Base-by-base conservation (phyloP, 495 filamentous ascomycete species). In the Talaromyces stipitatus region DNA sequence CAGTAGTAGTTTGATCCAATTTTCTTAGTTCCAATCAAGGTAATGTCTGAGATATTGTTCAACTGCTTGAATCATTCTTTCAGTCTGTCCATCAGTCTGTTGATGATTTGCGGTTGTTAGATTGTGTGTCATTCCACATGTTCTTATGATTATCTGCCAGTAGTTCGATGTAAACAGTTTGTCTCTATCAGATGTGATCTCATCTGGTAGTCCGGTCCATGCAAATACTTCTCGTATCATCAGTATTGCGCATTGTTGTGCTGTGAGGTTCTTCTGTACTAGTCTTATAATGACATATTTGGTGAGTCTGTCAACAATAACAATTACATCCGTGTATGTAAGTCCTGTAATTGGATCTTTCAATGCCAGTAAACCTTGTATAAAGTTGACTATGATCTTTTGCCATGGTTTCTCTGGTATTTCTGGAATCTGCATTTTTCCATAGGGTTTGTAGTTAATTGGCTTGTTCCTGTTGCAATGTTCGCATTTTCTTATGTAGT, bases 301-400 rank as follows among this genome's bases (percentile, higher is more conserved):
- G n/a, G 50, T 55, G 33, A 59, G 32, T 24, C 50, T 36, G 16
- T 59, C 50, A 4, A 59, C 36, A 26, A 59, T 54, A 45, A 59
- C 29, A 20, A 59, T 12, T 29, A 45, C 33, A 11, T 38, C 50
- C 18, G 53, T 54, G 24, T 55, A 59, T 3, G n/a, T 36, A 6
- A 52, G 4, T 48, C 45, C 14, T 11, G n/a, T 24, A n/a, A 58
- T 24, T 10, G 50, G 27, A 53, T 53, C 22, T 53, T 30, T 53
- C 10, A 18, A 26, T 18, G 6, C 3, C 41, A 14, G 52, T 38
- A 55, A 18, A 10, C 30, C 52, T 30, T 53, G 14, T 3, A 65
- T 61, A 30, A 69, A 65, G 28, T 69, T 55, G 11, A 65, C 56
- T 2, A 54, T 65, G 9, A 67, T 62, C 4, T 28, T 57, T 30